Evolutionary conservation across 306 rosid species (phyloP).

Genomic region (Sicyos baderoa): DNA sequence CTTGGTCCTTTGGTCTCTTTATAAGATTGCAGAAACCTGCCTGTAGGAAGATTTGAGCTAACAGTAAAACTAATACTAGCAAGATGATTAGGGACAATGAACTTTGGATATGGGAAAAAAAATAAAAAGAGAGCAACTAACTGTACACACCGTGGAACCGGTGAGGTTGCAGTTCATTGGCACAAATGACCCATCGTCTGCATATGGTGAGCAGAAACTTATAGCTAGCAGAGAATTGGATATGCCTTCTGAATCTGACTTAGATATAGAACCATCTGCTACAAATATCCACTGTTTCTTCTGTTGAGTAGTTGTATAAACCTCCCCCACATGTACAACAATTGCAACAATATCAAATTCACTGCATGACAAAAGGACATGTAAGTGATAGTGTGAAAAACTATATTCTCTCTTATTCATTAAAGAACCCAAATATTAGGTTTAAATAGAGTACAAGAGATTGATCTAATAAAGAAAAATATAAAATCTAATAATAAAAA

Average conservation of each 20-base stretch:
- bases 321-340: constrained; percentile 72
- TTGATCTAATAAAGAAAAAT: too few species aligned
- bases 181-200: constrained; percentile 41
- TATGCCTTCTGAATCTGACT: constrained; percentile 33
- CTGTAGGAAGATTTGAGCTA: constrained; percentile 32
- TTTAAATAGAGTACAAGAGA: too few species aligned
- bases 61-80: neutral
- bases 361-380: constrained; percentile 30
- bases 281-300: constrained; percentile 85
- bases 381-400: neutral
- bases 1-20: constrained; percentile 45
- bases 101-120: constrained; percentile 11
- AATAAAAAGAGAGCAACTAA: neutral
- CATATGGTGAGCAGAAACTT: constrained; percentile 53
- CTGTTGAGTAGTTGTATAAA: constrained; percentile 40
- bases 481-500: too few species aligned
- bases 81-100: neutral
- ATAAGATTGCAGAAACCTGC: constrained; percentile 74
- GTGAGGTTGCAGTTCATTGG: constrained; percentile 55
- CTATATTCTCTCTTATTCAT: too few species aligned
- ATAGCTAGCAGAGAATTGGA: constrained; percentile 63
- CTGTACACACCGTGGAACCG: neutral
- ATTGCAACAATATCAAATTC: constrained; percentile 72
- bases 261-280: constrained; percentile 59
- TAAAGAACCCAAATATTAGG: too few species aligned